Conservation (phyloP, 345 rosid genomes). For the Salix viminalis region DNA sequence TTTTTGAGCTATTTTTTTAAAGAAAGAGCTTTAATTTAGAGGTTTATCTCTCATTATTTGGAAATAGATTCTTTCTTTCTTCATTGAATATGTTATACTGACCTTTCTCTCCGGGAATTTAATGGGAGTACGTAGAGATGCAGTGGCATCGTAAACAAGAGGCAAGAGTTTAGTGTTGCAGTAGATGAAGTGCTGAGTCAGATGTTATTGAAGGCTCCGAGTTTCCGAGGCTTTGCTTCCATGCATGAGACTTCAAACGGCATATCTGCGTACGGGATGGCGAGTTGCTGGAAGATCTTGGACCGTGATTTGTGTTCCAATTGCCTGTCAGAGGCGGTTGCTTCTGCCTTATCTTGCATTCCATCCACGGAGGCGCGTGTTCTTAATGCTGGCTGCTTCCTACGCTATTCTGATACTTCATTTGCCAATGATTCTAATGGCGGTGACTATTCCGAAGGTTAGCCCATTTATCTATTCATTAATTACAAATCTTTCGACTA, state of each 20-base stretch:
- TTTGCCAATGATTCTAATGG: slow-evolving; percentile 22
- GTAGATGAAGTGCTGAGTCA: slow-evolving; percentile 21
- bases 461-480: no score
- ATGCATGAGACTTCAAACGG: slow-evolving; percentile 1
- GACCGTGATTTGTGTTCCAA: slow-evolving; percentile 26
- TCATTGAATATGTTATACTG: background rate
- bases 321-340: slow-evolving; percentile 38
- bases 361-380: slow-evolving; percentile 44
- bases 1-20: no score
- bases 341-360: slow-evolving; percentile 31
- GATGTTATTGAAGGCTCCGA: slow-evolving; percentile 24
- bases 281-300: slow-evolving; percentile 40
- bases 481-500: no score
- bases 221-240: slow-evolving; percentile 26
- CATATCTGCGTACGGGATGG: slow-evolving; percentile 34
- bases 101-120: background rate
- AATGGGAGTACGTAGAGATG: slow-evolving; percentile 32
- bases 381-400: slow-evolving; percentile 45
- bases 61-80: no score
- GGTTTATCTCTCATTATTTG: no score
- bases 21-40: no score
- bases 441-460: background rate
- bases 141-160: slow-evolving; percentile 6
- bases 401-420: slow-evolving; percentile 38
- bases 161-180: slow-evolving; percentile 18